A percentile compares a stretch with the other conserved stretches of the same genome.
These are phyloP conservation scores for Fraxinus excelsior DNA, from an alignment of 257 asterid species.

Conservation along the genomic window DNA sequence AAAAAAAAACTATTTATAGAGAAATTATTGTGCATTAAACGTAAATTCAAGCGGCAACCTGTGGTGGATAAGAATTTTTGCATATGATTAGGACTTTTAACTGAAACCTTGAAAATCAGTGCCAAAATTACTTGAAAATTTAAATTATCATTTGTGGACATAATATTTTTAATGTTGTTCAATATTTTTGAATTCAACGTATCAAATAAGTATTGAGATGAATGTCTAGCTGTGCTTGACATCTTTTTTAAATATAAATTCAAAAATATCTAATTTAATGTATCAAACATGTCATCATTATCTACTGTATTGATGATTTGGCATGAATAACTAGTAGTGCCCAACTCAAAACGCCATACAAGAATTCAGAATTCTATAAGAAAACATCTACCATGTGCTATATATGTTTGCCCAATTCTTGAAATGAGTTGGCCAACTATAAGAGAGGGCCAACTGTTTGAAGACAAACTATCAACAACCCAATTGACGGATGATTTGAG, in stretches of 20 bases:
- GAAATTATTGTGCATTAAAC: neutral
- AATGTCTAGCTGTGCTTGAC: too few species aligned
- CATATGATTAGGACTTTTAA: too few species aligned
- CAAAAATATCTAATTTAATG: too few species aligned
- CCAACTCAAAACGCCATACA: neutral
- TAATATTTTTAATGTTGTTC: neutral
- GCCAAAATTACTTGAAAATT: neutral
- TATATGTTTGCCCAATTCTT: neutral
- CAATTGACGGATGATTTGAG: slow-evolving; percentile 9
- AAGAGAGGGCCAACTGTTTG: slow-evolving; percentile 43
- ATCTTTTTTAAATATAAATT: too few species aligned
- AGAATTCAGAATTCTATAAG: neutral
- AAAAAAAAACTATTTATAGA: too few species aligned
- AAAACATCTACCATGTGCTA: neutral
- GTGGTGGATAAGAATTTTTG: neutral
- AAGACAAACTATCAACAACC: slow-evolving; percentile 30
- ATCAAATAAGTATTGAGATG: neutral
- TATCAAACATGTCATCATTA: too few species aligned
- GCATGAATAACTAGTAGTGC: neutral
- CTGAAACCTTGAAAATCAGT: neutral
- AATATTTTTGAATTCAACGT: neutral
- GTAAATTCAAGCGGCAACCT: neutral
- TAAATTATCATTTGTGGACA: neutral
- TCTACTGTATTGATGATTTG: too few species aligned
- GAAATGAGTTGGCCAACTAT: slow-evolving; percentile 39